Conservation (phyloP, 805 yeast species). For the Ogataea zsoltii region DNA sequence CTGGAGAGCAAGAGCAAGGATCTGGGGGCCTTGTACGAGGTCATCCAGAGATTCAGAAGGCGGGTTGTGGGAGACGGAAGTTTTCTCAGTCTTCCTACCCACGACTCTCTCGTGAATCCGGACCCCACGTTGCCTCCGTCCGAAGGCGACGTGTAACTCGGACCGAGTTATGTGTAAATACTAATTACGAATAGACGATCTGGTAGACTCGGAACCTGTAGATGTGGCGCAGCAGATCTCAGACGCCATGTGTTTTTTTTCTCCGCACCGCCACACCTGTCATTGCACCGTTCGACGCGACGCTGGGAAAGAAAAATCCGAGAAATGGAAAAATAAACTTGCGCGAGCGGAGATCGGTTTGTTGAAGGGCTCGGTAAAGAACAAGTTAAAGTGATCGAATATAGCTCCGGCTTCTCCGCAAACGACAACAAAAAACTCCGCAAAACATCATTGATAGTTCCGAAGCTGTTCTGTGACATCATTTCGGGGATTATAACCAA, state of each 20-base stretch:
- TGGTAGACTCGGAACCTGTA: too few relatives aligned
- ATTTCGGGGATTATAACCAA: neutral
- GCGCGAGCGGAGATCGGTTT: slow-evolving; percentile 5
- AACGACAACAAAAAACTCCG: neutral
- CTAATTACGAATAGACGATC: too few relatives aligned
- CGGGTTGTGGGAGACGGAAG: neutral
- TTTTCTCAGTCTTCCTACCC: neutral
- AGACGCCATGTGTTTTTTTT: too few relatives aligned
- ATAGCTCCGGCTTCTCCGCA: neutral
- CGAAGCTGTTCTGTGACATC: too few relatives aligned
- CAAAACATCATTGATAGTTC: neutral
- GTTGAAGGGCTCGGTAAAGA: neutral
- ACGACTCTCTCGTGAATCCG: too few relatives aligned
- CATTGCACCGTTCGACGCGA: too few relatives aligned
- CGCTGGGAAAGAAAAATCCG: slow-evolving; percentile 4
- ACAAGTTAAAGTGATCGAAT: neutral
- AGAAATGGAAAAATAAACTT: neutral
- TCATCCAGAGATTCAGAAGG: slow-evolving; percentile 10
- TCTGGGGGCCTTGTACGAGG: slow-evolving; percentile 9
- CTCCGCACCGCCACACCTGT: neutral
- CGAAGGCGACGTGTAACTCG: too few relatives aligned
- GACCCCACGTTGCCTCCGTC: too few relatives aligned
- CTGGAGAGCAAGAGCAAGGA: slow-evolving; percentile 6
- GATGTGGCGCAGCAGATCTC: too few relatives aligned
- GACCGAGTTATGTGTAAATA: too few relatives aligned